Evolutionary conservation across 2,329 filamentous ascomycete genomes (phyloP).

Genomic region (Pseudomassariella vexata): DNA sequence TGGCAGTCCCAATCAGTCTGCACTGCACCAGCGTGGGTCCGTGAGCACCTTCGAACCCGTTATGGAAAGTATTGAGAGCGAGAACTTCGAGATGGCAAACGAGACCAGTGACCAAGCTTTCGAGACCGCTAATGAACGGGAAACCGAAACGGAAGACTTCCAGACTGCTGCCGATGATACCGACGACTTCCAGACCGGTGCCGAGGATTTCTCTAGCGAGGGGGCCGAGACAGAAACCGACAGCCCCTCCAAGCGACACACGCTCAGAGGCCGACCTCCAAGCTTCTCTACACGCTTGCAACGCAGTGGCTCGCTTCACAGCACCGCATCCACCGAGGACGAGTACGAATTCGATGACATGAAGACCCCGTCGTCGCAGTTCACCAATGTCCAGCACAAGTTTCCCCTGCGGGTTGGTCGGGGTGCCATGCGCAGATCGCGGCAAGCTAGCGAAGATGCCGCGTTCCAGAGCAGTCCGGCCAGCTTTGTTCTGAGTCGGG

Average conservation of each 20-base stretch:
- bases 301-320: constrained; percentile 63
- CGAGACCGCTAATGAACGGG: constrained; percentile 69
- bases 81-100: constrained; percentile 76
- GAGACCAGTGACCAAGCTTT: constrained; percentile 65
- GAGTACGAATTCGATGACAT: constrained; percentile 49
- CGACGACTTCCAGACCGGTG: constrained; percentile 92
- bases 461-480: constrained; percentile 53
- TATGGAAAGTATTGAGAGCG: constrained; percentile 40
- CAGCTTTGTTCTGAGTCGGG: constrained; percentile 43
- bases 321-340: constrained; percentile 78
- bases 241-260: constrained; percentile 37
- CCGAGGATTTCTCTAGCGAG: constrained; percentile 71
- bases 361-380: constrained; percentile 52
- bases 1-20: constrained; percentile 40
- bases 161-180: constrained; percentile 96
- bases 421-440: constrained; percentile 54
- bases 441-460: constrained; percentile 55
- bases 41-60: constrained; percentile 21
- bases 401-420: constrained; percentile 69
- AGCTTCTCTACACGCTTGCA: constrained; percentile 11
- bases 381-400: constrained; percentile 57
- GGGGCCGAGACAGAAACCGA: constrained; percentile 82
- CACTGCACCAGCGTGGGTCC: constrained; percentile 22
- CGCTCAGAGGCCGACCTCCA: constrained; percentile 14
- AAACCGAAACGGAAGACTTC: constrained; percentile 90